Percentiles rank a stretch among this genome's conserved stretches.
phyloP scores from a whole-genome alignment of 306 rosid species.

The Prunus mume region DNA sequence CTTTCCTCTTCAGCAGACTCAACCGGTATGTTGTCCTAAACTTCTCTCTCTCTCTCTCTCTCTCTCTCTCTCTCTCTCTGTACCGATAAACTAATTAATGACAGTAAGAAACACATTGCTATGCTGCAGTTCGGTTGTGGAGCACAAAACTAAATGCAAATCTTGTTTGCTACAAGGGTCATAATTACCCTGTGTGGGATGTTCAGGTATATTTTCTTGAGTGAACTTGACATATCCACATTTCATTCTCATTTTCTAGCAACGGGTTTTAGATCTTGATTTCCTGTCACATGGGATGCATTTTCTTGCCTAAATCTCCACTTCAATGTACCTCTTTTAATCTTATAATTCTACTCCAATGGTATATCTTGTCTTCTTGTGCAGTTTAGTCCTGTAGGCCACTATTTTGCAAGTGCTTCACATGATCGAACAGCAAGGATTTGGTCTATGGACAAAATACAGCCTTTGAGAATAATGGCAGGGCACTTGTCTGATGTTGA shows the following conservation, averaged over 20 bases:
- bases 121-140: constrained; percentile 84
- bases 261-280: neutral
- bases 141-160: constrained; percentile 81
- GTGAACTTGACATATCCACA: constrained; percentile 6
- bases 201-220: constrained; percentile 64
- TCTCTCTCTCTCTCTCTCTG: neutral
- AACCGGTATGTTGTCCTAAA: constrained; percentile 51
- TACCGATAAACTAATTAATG: neutral
- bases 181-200: constrained; percentile 99
- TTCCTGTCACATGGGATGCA: neutral
- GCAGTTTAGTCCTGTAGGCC: constrained; percentile 97
- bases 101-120: constrained; percentile 19
- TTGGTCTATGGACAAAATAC: constrained; percentile 95
- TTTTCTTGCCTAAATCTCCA: neutral
- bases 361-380: constrained; percentile 24
- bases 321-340: neutral
- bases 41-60: constrained; percentile 14
- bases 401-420: constrained; percentile 93
- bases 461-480: constrained; percentile 90
- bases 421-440: constrained; percentile 98
- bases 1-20: constrained; percentile 94
- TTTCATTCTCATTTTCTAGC: neutral
- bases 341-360: neutral
- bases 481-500: constrained; percentile 98
- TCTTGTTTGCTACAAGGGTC: constrained; percentile 98